Evolutionary conservation across 176 grass and related monocot species (phyloP).

Genomic region (Pontederia paniculata): DNA sequence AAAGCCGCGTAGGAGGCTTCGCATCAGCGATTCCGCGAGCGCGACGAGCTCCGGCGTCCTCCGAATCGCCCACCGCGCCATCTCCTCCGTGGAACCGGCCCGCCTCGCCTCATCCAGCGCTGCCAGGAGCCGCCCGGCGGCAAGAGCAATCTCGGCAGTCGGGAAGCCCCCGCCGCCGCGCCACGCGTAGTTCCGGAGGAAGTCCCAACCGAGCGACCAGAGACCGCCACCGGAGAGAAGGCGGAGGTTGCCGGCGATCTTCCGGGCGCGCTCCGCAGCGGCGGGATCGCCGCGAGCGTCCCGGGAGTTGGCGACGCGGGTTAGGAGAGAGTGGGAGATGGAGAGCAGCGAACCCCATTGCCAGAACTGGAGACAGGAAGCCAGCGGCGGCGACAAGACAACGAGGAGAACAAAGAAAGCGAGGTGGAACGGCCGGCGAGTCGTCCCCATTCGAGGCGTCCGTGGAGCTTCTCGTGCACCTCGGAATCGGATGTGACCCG

Average conservation of each 20-base stretch:
- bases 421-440: conserved; percentile 1
- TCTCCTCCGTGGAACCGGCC: conserved; percentile 25
- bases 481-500: too few species aligned
- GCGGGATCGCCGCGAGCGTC: conserved; percentile 41
- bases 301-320: conserved; percentile 54
- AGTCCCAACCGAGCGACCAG: conserved; percentile 75
- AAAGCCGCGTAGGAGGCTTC: conserved; percentile 59
- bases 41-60: conserved; percentile 44
- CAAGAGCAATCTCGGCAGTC: conserved; percentile 4
- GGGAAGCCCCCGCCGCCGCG: conserved; percentile 19
- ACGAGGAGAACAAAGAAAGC: conserved; percentile 25
- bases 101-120: conserved; percentile 47
- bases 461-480: too few species aligned
- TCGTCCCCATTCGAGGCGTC: not conserved
- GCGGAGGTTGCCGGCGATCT: conserved; percentile 44
- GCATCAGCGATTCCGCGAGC: conserved; percentile 33
- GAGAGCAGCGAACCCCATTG: conserved; percentile 47
- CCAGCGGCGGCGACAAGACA: conserved; percentile 8
- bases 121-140: conserved; percentile 26
- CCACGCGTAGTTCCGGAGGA: conserved; percentile 73
- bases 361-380: conserved; percentile 30
- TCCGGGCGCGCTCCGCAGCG: conserved; percentile 36
- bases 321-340: conserved; percentile 79
- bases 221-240: conserved; percentile 25
- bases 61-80: conserved; percentile 36